Evolutionary conservation across 1,284 basidiomycete species (phyloP).

Genomic region (Apiotrichum laibachii): DNA sequence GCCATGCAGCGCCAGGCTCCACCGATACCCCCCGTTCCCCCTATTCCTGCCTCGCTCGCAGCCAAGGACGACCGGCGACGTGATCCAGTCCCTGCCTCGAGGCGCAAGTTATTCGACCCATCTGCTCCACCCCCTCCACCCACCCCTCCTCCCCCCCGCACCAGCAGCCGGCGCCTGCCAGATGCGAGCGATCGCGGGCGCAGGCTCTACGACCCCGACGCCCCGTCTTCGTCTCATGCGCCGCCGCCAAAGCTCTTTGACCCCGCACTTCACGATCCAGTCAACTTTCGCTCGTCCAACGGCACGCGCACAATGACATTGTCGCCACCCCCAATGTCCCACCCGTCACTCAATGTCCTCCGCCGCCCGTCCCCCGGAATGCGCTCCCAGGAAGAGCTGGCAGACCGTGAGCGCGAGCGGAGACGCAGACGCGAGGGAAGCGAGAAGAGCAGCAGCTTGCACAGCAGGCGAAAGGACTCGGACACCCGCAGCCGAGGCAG

Average conservation of each 20-base stretch:
- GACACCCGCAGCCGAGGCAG: slow-evolving; percentile 45
- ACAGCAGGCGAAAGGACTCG: slow-evolving; percentile 28
- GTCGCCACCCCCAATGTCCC: slow-evolving; percentile 1
- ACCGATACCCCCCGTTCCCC: slow-evolving; percentile 3
- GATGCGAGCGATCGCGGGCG: neutral
- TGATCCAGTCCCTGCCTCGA: slow-evolving; percentile 1
- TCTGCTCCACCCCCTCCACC: slow-evolving; percentile 12
- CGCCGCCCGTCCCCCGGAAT: slow-evolving; percentile 20
- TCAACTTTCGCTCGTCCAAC: slow-evolving; percentile 9
- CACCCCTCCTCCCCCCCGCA: slow-evolving; percentile 8
- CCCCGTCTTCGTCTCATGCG: slow-evolving; percentile 2
- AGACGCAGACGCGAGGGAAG: slow-evolving; percentile 48
- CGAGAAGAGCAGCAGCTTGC: slow-evolving; percentile 37
- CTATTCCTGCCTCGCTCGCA: neutral
- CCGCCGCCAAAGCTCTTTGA: slow-evolving; percentile 52
- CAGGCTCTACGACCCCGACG: slow-evolving; percentile 13
- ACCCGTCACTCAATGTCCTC: slow-evolving; percentile 9
- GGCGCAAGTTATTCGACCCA: slow-evolving; percentile 19
- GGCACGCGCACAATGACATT: neutral
- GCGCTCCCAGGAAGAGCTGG: slow-evolving; percentile 42
- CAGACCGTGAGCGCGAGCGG: slow-evolving; percentile 48
- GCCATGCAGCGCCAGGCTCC: neutral
- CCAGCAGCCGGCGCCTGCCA: neutral
- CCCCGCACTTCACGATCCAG: slow-evolving; percentile 55
- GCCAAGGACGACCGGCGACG: slow-evolving; percentile 10